phyloP scores from a whole-genome alignment of 768 basidiomycete genomes.

The Xerocomus spinulosus region DNA sequence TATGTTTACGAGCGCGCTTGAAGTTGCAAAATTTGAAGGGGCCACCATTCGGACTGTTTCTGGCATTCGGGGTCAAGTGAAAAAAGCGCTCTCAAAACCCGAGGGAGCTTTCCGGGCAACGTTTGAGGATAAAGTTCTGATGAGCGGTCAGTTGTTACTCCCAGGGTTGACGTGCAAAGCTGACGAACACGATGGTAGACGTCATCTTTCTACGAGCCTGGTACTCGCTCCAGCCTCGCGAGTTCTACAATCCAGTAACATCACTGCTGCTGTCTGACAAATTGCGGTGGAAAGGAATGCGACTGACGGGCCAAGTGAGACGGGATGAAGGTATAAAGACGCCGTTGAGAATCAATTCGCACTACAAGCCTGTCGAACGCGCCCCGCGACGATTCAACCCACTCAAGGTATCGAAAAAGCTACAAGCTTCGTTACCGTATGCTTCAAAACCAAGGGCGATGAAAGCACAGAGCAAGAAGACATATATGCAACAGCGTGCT shows the following conservation, averaged over 20 bases:
- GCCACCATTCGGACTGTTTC: conserved; percentile 95
- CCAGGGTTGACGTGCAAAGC: background rate
- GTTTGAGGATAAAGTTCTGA: conserved; percentile 96
- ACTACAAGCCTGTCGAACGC: conserved; percentile 81
- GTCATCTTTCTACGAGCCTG: conserved; percentile 94
- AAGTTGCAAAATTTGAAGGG: conserved; percentile 98
- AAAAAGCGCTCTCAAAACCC: conserved; percentile 92
- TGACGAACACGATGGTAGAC: conserved; percentile 44
- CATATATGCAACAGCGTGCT: conserved; percentile 93
- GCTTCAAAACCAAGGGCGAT: conserved; percentile 88
- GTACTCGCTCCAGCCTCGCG: conserved; percentile 93
- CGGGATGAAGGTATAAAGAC: conserved; percentile 82
- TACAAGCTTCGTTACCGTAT: conserved; percentile 89
- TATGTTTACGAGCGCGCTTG: conserved; percentile 91
- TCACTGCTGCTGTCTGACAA: conserved; percentile 84
- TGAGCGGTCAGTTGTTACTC: conserved; percentile 69
- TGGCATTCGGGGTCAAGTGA: conserved; percentile 93
- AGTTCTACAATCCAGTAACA: conserved; percentile 95
- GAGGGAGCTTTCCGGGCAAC: conserved; percentile 95
- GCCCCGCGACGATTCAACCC: conserved; percentile 84
- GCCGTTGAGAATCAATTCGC: conserved; percentile 76
- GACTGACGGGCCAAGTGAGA: conserved; percentile 89
- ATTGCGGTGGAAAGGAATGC: conserved; percentile 87
- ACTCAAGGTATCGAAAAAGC: conserved; percentile 79
- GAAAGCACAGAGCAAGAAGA: conserved; percentile 64